These are phyloP conservation scores for Ilyonectria sp. DNA, from an alignment of 2,329 filamentous ascomycete species.

Conservation along the genomic window DNA sequence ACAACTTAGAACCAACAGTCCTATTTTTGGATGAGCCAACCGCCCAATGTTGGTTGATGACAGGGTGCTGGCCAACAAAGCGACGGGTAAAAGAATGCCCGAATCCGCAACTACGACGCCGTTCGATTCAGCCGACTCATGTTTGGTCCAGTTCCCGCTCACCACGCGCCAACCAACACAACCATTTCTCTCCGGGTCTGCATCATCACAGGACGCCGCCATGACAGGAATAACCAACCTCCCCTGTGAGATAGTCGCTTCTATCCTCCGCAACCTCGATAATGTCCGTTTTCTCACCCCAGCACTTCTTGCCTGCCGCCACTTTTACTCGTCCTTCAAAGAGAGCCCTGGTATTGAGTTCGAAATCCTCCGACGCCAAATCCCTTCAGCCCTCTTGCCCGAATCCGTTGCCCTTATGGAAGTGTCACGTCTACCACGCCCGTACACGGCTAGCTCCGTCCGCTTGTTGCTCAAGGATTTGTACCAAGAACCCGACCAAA, in stretches of 20 bases:
- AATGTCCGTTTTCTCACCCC: not conserved
- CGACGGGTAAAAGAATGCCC: no score
- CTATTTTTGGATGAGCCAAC: no score
- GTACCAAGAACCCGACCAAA: not conserved
- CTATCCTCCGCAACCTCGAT: not conserved
- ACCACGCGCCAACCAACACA: no score
- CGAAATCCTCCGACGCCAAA: not conserved
- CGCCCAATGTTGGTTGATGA: no score
- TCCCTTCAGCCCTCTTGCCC: not conserved
- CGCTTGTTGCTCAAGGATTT: not conserved
- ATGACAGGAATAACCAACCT: not conserved
- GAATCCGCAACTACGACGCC: no score
- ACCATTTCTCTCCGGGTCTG: no score
- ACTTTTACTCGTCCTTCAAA: not conserved
- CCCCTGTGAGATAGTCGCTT: not conserved
- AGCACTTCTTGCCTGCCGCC: not conserved
- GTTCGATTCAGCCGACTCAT: no score
- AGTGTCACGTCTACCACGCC: not conserved
- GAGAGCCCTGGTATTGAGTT: not conserved
- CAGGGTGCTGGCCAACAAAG: no score
- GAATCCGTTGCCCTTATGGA: not conserved
- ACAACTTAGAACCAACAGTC: no score
- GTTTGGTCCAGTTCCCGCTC: no score
- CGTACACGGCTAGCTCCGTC: not conserved
- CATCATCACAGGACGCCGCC: no score